Percentiles rank a stretch among this genome's conserved stretches.
phyloP scores from a whole-genome alignment of 2,329 filamentous ascomycete species.

The Fusarium anguioides region DNA sequence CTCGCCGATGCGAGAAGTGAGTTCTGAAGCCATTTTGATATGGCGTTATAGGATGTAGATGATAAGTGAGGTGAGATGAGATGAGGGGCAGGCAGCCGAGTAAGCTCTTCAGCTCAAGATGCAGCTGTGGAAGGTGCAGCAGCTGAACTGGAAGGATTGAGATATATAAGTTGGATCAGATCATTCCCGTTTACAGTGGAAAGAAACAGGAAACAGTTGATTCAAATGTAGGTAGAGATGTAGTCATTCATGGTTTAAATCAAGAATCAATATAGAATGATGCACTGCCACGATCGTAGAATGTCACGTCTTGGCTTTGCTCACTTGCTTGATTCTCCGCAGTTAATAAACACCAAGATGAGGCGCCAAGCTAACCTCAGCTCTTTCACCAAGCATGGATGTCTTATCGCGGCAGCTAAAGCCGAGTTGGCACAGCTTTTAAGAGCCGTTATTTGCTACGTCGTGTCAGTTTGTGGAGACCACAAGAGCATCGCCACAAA shows the following conservation, averaged over 20 bases:
- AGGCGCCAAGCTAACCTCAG: constrained; percentile 10
- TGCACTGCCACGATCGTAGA: constrained; percentile 28
- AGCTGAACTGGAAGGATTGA: not conserved
- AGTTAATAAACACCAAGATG: not conserved
- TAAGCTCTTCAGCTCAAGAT: constrained; percentile 10
- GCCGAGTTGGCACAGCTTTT: constrained; percentile 26
- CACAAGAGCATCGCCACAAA: constrained; percentile 36
- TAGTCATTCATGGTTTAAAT: constrained; percentile 5
- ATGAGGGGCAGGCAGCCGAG: constrained; percentile 35
- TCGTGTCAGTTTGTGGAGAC: constrained; percentile 35
- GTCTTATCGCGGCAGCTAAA: constrained; percentile 12
- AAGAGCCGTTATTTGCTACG: constrained; percentile 22
- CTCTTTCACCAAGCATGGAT: constrained; percentile 1
- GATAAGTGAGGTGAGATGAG: constrained; percentile 29
- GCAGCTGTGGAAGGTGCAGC: not conserved
- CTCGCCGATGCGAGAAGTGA: constrained; percentile 45
- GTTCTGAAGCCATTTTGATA: constrained; percentile 39
- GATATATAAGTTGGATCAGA: not conserved
- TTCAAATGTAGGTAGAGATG: not conserved
- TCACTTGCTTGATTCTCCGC: constrained; percentile 5
- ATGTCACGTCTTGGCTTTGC: constrained; percentile 16
- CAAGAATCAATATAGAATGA: constrained; percentile 6
- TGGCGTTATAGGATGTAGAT: constrained; percentile 4
- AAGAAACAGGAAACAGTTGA: not conserved
- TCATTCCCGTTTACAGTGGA: not conserved